phyloP scores from a whole-genome alignment of 2,329 filamentous ascomycete genomes.

The Aureobasidium sp. region DNA sequence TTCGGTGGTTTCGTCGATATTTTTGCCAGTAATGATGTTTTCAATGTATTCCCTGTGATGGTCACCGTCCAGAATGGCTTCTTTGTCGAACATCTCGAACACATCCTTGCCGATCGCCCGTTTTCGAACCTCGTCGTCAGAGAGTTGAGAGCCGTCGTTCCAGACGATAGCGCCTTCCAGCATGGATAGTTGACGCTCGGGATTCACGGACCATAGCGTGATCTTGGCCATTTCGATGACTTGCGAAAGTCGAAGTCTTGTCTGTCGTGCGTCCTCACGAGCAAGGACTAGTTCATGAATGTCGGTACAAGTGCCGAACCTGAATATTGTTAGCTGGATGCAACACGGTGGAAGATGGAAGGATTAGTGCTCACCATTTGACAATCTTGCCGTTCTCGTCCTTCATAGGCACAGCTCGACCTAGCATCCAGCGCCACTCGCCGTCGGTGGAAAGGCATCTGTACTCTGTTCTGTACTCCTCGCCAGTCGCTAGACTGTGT shows the following conservation, averaged over 20 bases:
- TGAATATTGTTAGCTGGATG: background rate
- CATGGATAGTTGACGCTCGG: constrained; percentile 55
- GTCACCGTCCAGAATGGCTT: constrained; percentile 27
- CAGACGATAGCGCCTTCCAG: constrained; percentile 59
- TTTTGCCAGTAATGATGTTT: constrained; percentile 56
- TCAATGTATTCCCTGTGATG: constrained; percentile 53
- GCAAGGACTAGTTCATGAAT: constrained; percentile 68
- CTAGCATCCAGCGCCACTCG: constrained; percentile 73
- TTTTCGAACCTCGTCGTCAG: constrained; percentile 1
- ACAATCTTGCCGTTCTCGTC: constrained; percentile 62
- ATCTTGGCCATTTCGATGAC: constrained; percentile 70
- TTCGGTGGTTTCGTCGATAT: constrained; percentile 57
- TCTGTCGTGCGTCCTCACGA: constrained; percentile 58
- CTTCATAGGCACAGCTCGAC: constrained; percentile 60
- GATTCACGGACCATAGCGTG: constrained; percentile 67
- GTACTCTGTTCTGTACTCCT: constrained; percentile 64
- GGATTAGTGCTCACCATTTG: constrained; percentile 49
- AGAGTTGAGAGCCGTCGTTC: constrained; percentile 13
- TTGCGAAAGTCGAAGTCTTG: constrained; percentile 62
- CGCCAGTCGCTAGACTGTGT: constrained; percentile 58
- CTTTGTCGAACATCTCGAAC: constrained; percentile 52
- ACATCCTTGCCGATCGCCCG: constrained; percentile 41
- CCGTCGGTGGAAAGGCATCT: constrained; percentile 60
- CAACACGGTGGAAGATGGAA: no score
- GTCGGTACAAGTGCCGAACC: constrained; percentile 70